These are phyloP conservation scores for Pichia sp. DNA, from an alignment of 1,139 yeast species.

Conservation along the genomic window DNA sequence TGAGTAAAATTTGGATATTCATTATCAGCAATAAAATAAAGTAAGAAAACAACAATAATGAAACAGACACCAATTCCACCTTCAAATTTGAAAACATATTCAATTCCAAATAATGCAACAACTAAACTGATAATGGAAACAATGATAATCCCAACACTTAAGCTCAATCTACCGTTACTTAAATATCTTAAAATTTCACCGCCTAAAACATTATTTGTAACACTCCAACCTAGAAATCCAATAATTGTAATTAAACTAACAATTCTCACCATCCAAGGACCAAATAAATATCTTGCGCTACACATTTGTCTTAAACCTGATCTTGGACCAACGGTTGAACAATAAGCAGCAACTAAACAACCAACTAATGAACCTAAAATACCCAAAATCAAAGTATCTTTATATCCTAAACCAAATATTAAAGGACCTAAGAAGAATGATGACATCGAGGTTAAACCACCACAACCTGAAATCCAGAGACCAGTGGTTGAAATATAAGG, in stretches of 20 bases:
- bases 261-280: slow-evolving; percentile 75
- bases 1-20: slow-evolving; percentile 37
- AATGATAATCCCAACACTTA: slow-evolving; percentile 68
- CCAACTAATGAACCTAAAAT: slow-evolving; percentile 59
- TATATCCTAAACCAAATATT: slow-evolving; percentile 59
- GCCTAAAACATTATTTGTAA: slow-evolving; percentile 77
- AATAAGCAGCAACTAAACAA: slow-evolving; percentile 70
- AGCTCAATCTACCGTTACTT: slow-evolving; percentile 55
- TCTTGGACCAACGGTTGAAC: slow-evolving; percentile 79
- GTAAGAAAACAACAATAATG: slow-evolving; percentile 55
- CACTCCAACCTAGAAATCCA: slow-evolving; percentile 84
- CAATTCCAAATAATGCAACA: slow-evolving; percentile 72
- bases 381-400: slow-evolving; percentile 55
- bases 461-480: slow-evolving; percentile 78
- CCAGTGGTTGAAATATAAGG: slow-evolving; percentile 61
- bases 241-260: slow-evolving; percentile 62
- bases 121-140: slow-evolving; percentile 57
- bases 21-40: slow-evolving; percentile 62
- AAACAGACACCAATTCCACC: slow-evolving; percentile 66
- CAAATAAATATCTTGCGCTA: slow-evolving; percentile 68
- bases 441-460: slow-evolving; percentile 81
- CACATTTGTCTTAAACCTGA: slow-evolving; percentile 88
- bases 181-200: slow-evolving; percentile 71
- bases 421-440: slow-evolving; percentile 71
- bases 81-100: slow-evolving; percentile 62